Evolutionary conservation across 1,139 yeast species (phyloP), one percentile per base, ranked within the genome.

Genomic region (Yamadazyma diospyri): DNA sequence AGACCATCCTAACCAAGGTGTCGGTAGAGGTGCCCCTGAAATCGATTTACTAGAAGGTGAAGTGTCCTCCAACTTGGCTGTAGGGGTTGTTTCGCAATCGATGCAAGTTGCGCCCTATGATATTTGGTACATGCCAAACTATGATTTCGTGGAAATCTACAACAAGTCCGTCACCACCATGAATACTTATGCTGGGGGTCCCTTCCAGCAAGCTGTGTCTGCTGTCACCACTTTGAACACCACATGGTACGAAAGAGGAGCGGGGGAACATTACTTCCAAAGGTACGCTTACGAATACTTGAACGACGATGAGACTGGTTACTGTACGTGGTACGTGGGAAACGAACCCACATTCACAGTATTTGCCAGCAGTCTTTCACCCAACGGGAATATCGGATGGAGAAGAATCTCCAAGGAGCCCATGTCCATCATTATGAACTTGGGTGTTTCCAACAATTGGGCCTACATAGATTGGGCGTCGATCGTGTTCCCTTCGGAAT

Each of bases 11-110:
- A 84, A 78, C 47, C 71, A 65, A 4, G 95, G 95, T 24, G 57
- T 57, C 2, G 95, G 95, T 16, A 73, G 95, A 53, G 94, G 95
- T 32, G 94, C 94, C 0, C 94, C 95, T 1, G 95, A 86, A 69
- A 82, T 86, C 45, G 95, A 86, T 73, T 77, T 78, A 25, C 50
- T 86, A 30, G 95, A 86, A 71, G 95, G 83, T 37, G 81, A 81
- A 39, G 72, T 73, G 4, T 76, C 69, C 41, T 62, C 75, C 4
- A 60, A 53, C 29, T 40, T 48, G 22, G 71, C 69, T 34, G 62
- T 62, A 12, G 92, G 89, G 44, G 71, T 79, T 18, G 94, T 81
- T 1, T 82, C 95, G 4, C 95, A 86, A 59, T 83, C 95, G 1
- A 57, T 77, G 40, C 95, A 86, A 62, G 60, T 83, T 45, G 95